Base-by-base conservation (phyloP, 2,329 filamentous ascomycete genomes). In the Penicillium oxalicum region DNA sequence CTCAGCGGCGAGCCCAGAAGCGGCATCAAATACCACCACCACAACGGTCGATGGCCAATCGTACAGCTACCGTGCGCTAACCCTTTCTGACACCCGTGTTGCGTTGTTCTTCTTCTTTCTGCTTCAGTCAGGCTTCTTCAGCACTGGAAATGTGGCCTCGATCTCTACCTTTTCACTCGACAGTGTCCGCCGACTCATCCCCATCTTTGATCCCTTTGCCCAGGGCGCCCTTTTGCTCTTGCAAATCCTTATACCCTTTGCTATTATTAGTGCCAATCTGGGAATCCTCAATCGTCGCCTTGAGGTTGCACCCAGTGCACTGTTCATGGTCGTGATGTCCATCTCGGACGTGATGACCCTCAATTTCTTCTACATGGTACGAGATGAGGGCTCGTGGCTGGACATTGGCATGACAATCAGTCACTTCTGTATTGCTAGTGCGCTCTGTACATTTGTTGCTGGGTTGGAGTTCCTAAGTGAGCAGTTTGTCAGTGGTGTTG, bases 391-490 rank as follows among this genome's bases (percentile, higher is more conserved):
- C 0, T 93, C 87, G 24, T 98, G 93, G 93, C 73, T 98, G 51
- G 93, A 98, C 66, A 98, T 98, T 65, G 93, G 93, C 29, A 95
- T 89, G 27, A 96, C 89, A 3, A 98, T 98, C 57, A 95, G 83
- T 62, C 91, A 97, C 67, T 98, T 97, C 69, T 83, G 84, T 52
- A 97, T 98, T 71, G 91, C 90, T 13, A 96, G 89, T 68, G 68
- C 88, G 59, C 65, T 97, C 39, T 93, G 90, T 58, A 84, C 95
- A 7, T 98, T 98, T 72, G 90, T 98, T 38, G 88, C 90, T 0
- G 83, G 80, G 11, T 72, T 98, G 40, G 93, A 98, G 72, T 84
- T 86, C 12, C 80, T 95, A 3, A 95, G 90, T 63, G 87, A 88
- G 61, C 69, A 87, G 41, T 88, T 96, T 56, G 87, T 95, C 44